Evolutionary conservation across 1,284 basidiomycete genomes (phyloP).

Genomic region (Veloboletus limbatus): DNA sequence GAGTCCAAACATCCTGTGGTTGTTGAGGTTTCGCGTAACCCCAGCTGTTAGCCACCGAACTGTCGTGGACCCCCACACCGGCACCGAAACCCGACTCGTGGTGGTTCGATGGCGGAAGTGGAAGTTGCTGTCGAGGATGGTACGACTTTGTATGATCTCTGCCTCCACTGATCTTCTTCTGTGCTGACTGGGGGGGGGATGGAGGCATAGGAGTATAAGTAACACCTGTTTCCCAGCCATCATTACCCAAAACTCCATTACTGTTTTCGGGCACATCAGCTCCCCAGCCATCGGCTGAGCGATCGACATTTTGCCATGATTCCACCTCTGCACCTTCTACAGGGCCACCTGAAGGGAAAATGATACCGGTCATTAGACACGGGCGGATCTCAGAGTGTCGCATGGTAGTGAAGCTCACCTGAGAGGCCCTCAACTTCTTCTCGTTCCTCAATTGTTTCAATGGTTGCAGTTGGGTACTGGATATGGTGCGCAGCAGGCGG

Average conservation of each 20-base stretch:
- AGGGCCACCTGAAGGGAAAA: constrained; percentile 16
- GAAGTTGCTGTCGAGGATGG: constrained; percentile 17
- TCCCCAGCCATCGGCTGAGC: constrained; percentile 25
- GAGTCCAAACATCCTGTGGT: constrained; percentile 17
- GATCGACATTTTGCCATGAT: constrained; percentile 29
- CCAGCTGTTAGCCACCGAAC: constrained; percentile 3
- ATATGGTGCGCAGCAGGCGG: constrained; percentile 32
- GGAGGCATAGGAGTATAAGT: constrained; percentile 20
- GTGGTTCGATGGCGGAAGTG: constrained; percentile 9
- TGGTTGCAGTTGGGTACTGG: constrained; percentile 14
- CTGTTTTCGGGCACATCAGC: constrained; percentile 23
- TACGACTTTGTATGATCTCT: constrained; percentile 21
- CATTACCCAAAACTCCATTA: constrained; percentile 23
- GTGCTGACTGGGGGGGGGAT: constrained; percentile 15
- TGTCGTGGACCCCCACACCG: constrained; percentile 7
- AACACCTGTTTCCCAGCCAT: constrained; percentile 20
- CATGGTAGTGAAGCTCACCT: constrained; percentile 15
- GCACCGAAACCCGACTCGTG: constrained; percentile 10
- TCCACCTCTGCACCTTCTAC: constrained; percentile 20
- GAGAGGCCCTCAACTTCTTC: constrained; percentile 24
- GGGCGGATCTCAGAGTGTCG: neutral
- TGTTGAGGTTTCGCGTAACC: constrained; percentile 15
- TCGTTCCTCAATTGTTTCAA: constrained; percentile 30
- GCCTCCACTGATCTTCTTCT: constrained; percentile 13
- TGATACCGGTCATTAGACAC: constrained; percentile 15